These are phyloP conservation scores for Trichoderma breve DNA, from an alignment of 2,329 filamentous ascomycete genomes.

Conservation along the genomic window DNA sequence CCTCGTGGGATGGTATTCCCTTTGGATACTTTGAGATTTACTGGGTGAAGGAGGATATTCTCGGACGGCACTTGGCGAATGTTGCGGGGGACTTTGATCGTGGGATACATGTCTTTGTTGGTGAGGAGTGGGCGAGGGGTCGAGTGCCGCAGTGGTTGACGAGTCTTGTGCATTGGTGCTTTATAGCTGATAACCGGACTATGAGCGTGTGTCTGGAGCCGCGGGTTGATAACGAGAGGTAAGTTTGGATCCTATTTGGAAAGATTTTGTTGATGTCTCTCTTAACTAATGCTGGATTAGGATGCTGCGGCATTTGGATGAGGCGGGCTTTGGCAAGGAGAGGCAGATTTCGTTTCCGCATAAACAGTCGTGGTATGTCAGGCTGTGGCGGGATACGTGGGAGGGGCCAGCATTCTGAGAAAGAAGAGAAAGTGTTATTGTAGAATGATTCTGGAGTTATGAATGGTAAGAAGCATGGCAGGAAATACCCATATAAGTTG, in stretches of 20 bases:
- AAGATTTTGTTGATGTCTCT: neutral
- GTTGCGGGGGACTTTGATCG: slow-evolving; percentile 77
- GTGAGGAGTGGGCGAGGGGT: slow-evolving; percentile 88
- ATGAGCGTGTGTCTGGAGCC: slow-evolving; percentile 84
- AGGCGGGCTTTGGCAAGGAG: slow-evolving; percentile 80
- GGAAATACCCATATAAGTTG: slow-evolving; percentile 2
- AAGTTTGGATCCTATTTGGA: slow-evolving; percentile 31
- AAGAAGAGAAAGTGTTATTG: neutral
- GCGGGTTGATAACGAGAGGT: slow-evolving; percentile 87
- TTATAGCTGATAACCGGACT: slow-evolving; percentile 74
- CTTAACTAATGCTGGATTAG: slow-evolving; percentile 7
- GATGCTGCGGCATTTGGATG: slow-evolving; percentile 60
- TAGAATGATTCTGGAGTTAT: neutral
- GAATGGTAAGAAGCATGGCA: neutral
- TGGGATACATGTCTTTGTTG: slow-evolving; percentile 83
- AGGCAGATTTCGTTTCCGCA: slow-evolving; percentile 84
- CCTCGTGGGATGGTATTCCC: slow-evolving; percentile 89
- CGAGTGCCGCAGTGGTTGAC: slow-evolving; percentile 79
- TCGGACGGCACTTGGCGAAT: slow-evolving; percentile 67
- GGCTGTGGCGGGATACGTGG: slow-evolving; percentile 77
- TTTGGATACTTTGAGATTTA: slow-evolving; percentile 99
- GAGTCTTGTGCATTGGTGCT: slow-evolving; percentile 83
- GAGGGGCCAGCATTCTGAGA: slow-evolving; percentile 60
- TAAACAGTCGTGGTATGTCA: slow-evolving; percentile 87
- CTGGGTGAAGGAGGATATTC: slow-evolving; percentile 89